Evolutionary conservation across 2,329 filamentous ascomycete species (phyloP).

Genomic region (Neofusicoccum cordaticola): DNA sequence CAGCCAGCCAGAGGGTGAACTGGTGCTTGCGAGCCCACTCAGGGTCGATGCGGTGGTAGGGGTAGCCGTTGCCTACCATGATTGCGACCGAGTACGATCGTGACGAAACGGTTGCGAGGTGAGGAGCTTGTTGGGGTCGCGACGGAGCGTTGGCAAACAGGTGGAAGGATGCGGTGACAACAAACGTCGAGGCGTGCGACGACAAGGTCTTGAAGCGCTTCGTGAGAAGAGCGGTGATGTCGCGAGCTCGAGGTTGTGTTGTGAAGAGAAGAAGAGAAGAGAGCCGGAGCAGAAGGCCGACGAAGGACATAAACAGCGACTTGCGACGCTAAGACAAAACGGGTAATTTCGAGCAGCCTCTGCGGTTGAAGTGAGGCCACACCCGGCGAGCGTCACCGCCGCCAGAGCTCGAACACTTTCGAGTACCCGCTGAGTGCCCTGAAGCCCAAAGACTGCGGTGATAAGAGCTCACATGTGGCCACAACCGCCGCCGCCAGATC

Average conservation of each 20-base stretch:
- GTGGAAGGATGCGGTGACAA: background rate
- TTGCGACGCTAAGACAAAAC: background rate
- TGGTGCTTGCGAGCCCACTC: background rate
- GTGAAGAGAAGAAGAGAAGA: background rate
- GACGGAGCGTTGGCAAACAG: background rate
- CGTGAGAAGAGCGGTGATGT: background rate
- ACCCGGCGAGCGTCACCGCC: too few relatives aligned
- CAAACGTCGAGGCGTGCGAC: background rate
- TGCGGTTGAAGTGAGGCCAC: too few relatives aligned
- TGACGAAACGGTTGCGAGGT: background rate
- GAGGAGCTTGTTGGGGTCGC: background rate
- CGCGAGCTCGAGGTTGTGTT: constrained; percentile 2
- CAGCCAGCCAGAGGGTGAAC: background rate
- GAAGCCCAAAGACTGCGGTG: too few relatives aligned
- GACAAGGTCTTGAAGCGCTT: background rate
- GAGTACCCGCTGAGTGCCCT: too few relatives aligned
- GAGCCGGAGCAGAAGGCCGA: background rate
- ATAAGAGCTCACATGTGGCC: too few relatives aligned
- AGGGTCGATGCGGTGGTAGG: background rate
- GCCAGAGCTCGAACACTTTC: too few relatives aligned
- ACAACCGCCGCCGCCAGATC: too few relatives aligned
- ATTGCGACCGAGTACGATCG: background rate
- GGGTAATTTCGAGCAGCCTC: background rate
- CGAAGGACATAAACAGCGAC: background rate
- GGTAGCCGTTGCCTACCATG: background rate